Conservation (phyloP, 2,329 filamentous ascomycete species). For the Penicillium verrucosum region DNA sequence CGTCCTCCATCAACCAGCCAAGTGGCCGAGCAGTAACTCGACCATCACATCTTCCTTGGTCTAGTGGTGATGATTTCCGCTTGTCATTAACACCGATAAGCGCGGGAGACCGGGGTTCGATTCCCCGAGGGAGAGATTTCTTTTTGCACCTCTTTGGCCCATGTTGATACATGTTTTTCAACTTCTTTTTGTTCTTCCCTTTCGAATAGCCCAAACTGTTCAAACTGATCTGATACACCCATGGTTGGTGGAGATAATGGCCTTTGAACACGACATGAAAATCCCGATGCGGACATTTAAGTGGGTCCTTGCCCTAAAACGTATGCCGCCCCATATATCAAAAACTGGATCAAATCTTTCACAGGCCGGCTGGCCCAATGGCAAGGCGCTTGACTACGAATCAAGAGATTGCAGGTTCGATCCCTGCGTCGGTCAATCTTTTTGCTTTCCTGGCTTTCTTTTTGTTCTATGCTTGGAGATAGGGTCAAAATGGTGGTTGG, state of each 20-base stretch:
- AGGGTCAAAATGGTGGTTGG: neutral
- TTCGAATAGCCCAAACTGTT: fast-evolving
- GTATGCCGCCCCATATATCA: neutral
- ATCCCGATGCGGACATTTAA: neutral
- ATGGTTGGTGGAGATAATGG: neutral
- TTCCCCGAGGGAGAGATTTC: conserved; percentile 32
- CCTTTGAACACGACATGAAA: neutral
- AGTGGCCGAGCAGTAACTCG: conserved; percentile 26
- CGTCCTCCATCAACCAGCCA: conserved; percentile 17
- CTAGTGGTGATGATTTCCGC: conserved; percentile 33
- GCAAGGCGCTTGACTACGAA: conserved; percentile 53
- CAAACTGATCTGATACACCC: neutral
- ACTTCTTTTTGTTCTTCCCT: neutral
- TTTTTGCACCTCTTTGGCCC: conserved; percentile 6
- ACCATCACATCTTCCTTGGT: conserved; percentile 25
- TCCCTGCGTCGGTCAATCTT: conserved; percentile 37
- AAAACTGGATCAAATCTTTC: neutral
- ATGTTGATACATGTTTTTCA: neutral
- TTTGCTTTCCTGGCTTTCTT: conserved; percentile 12
- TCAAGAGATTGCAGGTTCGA: conserved; percentile 53
- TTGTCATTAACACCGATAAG: conserved; percentile 28
- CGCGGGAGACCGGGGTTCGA: conserved; percentile 38
- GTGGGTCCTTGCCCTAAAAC: conserved; percentile 1
- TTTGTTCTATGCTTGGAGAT: neutral
- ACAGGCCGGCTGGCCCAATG: conserved; percentile 44